Evolutionary conservation across 371 early-diverging fungal genomes (phyloP).

Genomic region (Syncephalastrum contaminatum): DNA sequence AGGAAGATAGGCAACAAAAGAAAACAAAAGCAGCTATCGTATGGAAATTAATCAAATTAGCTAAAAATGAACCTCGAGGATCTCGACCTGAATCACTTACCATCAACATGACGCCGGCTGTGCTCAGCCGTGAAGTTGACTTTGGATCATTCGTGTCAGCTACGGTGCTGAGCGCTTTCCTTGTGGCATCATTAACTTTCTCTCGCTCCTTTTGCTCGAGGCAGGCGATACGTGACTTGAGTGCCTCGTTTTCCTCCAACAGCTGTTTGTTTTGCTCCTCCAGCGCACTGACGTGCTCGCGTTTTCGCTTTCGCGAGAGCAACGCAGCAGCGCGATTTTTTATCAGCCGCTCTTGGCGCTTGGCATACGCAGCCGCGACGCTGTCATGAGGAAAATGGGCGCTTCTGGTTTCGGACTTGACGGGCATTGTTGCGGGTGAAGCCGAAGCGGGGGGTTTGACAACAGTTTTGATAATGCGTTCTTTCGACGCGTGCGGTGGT

Average conservation of each 20-base stretch:
- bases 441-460: not conserved
- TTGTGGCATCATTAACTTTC: constrained; percentile 30
- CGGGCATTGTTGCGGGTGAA: not conserved
- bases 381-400: not conserved
- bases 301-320: constrained; percentile 85
- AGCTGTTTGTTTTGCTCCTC: constrained; percentile 68
- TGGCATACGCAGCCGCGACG: constrained; percentile 30
- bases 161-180: constrained; percentile 10
- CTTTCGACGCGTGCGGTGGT: not conserved
- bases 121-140: not conserved
- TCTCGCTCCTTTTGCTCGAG: constrained; percentile 49
- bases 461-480: constrained; percentile 2
- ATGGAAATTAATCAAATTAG: not conserved
- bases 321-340: constrained; percentile 90
- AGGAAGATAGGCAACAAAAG: constrained; percentile 3
- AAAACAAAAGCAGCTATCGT: constrained; percentile 9
- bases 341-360: constrained; percentile 84
- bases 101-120: constrained; percentile 13
- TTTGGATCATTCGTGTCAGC: not conserved
- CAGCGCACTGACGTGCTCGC: constrained; percentile 75
- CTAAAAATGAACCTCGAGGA: not conserved
- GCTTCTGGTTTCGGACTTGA: not conserved
- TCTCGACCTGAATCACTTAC: not conserved
- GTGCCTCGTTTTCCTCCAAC: constrained; percentile 52
- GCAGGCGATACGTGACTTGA: constrained; percentile 54